Evolutionary conservation across 495 filamentous ascomycete species (phyloP).

Genomic region (Lophium mytilinum): DNA sequence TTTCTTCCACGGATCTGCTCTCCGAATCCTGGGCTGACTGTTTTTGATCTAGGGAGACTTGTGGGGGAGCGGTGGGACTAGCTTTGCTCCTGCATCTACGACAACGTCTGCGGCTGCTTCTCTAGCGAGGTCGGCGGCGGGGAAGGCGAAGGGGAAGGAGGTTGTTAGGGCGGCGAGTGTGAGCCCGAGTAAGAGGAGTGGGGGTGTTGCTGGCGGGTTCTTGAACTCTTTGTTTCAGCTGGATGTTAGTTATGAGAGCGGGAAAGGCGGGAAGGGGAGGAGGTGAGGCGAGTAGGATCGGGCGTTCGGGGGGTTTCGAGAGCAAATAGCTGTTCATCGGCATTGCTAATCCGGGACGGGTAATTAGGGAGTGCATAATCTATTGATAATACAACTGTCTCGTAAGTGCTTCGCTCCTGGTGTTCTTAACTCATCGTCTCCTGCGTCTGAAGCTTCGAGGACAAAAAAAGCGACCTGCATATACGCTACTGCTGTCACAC

Average conservation of each 20-base stretch:
- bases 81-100: not conserved
- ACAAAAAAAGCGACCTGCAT: too few relatives aligned
- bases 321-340: too few relatives aligned
- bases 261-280: slow-evolving; percentile 16
- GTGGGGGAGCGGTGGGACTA: not conserved
- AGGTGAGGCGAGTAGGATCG: too few relatives aligned
- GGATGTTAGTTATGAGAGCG: slow-evolving; percentile 29
- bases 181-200: slow-evolving; percentile 14
- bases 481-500: too few relatives aligned
- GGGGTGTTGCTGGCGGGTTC: slow-evolving; percentile 11
- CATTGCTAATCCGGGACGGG: too few relatives aligned
- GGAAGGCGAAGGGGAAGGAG: not conserved
- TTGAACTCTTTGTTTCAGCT: slow-evolving; percentile 32
- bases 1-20: not conserved
- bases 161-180: slow-evolving; percentile 1
- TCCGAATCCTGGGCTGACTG: slow-evolving; percentile 7
- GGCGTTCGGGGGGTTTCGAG: too few relatives aligned
- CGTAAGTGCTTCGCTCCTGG: too few relatives aligned
- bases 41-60: not conserved
- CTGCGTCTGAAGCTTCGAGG: too few relatives aligned
- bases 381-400: too few relatives aligned
- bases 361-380: too few relatives aligned
- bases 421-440: too few relatives aligned
- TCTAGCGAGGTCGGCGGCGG: slow-evolving; percentile 3
- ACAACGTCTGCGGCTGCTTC: not conserved